These are phyloP conservation scores for Kodamaea kaohsiungensis DNA, from an alignment of 805 yeast genomes.

Conservation along the genomic window DNA sequence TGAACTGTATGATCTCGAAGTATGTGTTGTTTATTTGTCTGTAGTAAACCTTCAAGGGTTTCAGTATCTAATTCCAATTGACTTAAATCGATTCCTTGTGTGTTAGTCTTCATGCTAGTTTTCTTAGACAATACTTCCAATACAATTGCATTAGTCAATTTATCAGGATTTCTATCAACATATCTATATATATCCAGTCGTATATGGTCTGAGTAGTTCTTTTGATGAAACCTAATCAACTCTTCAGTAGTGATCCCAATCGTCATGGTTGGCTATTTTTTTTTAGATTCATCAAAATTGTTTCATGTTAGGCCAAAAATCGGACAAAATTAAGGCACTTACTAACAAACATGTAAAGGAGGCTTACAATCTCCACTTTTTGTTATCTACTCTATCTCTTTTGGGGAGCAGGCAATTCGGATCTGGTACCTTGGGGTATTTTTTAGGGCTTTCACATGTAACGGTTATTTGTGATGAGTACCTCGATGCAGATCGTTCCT, in stretches of 20 bases:
- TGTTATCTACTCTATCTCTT: too few species aligned
- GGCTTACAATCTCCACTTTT: too few species aligned
- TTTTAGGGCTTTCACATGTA: background rate
- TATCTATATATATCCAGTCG: background rate
- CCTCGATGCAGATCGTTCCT: background rate
- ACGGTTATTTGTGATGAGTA: background rate
- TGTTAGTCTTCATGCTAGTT: background rate
- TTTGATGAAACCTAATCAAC: background rate
- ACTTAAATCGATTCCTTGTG: constrained; percentile 9
- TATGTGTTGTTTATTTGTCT: constrained; percentile 9
- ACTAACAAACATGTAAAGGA: too few species aligned
- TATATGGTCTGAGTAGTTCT: background rate
- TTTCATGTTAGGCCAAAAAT: too few species aligned
- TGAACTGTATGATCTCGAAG: constrained; percentile 14
- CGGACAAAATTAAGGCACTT: too few species aligned
- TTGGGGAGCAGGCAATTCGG: background rate
- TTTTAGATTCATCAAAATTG: too few species aligned
- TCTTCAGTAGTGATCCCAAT: background rate
- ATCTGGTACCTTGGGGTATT: background rate
- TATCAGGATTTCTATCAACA: background rate
- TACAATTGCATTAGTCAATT: background rate
- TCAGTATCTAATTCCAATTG: constrained; percentile 22
- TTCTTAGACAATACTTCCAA: background rate
- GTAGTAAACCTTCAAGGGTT: constrained; percentile 15
- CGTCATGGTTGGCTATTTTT: background rate